Evolutionary conservation across 2,329 filamentous ascomycete species (phyloP).

Genomic region (Neodidymelliopsis sp.): DNA sequence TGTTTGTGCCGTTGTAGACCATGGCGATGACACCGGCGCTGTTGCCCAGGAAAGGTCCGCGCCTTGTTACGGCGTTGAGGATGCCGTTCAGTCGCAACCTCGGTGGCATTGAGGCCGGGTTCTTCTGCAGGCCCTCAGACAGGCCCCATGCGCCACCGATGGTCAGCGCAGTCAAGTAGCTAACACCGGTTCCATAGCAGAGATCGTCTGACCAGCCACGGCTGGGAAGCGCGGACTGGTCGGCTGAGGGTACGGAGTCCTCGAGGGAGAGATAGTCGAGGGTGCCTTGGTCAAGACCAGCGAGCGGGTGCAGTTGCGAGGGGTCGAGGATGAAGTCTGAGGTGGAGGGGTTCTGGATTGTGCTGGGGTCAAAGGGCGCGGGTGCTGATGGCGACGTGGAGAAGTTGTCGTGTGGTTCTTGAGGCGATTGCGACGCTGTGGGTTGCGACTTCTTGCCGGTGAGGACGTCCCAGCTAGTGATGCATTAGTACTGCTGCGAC

Average conservation of each 20-base stretch:
- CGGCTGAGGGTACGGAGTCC: slow-evolving; percentile 84
- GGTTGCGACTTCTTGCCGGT: slow-evolving; percentile 64
- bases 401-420: slow-evolving; percentile 57
- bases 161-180: slow-evolving; percentile 86
- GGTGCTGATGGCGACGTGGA: slow-evolving; percentile 45
- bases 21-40: slow-evolving; percentile 95
- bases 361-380: slow-evolving; percentile 72
- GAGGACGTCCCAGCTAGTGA: slow-evolving; percentile 61
- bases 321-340: slow-evolving; percentile 92
- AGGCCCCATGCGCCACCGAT: slow-evolving; percentile 92
- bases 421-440: slow-evolving; percentile 52
- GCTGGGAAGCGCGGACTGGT: slow-evolving; percentile 87
- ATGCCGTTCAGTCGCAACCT: slow-evolving; percentile 94
- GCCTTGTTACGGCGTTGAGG: slow-evolving; percentile 89
- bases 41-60: slow-evolving; percentile 95
- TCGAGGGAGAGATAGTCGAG: slow-evolving; percentile 96
- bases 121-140: slow-evolving; percentile 82
- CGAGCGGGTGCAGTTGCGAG: slow-evolving; percentile 87
- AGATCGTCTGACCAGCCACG: slow-evolving; percentile 98
- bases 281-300: slow-evolving; percentile 88
- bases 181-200: slow-evolving; percentile 95
- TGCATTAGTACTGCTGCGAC: slow-evolving; percentile 1
- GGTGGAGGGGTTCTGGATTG: slow-evolving; percentile 81
- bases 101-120: slow-evolving; percentile 74
- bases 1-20: slow-evolving; percentile 81